Evolutionary conservation across 257 asterid genomes (phyloP), one percentile per base, ranked within the genome.

Genomic region (Hygrophila difformis): DNA sequence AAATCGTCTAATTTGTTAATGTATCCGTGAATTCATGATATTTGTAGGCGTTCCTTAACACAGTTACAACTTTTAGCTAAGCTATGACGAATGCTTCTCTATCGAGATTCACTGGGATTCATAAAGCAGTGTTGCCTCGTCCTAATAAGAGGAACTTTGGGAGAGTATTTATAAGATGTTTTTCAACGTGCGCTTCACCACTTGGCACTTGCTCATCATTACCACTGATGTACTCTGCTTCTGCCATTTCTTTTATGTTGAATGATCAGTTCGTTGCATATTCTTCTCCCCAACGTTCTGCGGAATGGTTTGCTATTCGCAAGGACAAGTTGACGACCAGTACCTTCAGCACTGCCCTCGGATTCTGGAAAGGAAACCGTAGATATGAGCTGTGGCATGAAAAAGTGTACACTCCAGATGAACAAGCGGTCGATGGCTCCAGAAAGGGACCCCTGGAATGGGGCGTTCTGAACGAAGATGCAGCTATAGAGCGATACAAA

Each of bases 291-390:
- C 98, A 91, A 36, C 84, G 94, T 34, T 91, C 96, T 0, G 96
- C 80, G 1, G 95, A 86, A 69, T 91, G 98, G 96, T 91, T 91
- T 64, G 82, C 95, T 15, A 92, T 91, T 20, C 93, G 96, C 49
- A 86, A 70, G 74, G 92, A 91, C 76, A 91, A 61, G 65, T 74
- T 91, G 38, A 91, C 96, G 0, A 86, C 98, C 0, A 91, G 95
- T 65, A 78, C 96, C 22, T 91, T 91, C 71, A 76, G 98, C 70
- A 82, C 95, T 6, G 94, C 98, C 12, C 58, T 91, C 12, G 98
- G 96, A 34, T 39, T 91, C 44, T 91, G 96, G 96, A 91, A 86
- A 70, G 89, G 98, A 29, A 78, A 65, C 47, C 95, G 98, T 0
- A 62, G 98, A 2, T 64, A 56, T 39, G 96, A 82, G 61, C 82